A percentile compares a stretch with the other conserved stretches of the same genome.
These are phyloP conservation scores for Geopyxis carbonaria DNA, from an alignment of 495 filamentous ascomycete species.

Conservation along the genomic window DNA sequence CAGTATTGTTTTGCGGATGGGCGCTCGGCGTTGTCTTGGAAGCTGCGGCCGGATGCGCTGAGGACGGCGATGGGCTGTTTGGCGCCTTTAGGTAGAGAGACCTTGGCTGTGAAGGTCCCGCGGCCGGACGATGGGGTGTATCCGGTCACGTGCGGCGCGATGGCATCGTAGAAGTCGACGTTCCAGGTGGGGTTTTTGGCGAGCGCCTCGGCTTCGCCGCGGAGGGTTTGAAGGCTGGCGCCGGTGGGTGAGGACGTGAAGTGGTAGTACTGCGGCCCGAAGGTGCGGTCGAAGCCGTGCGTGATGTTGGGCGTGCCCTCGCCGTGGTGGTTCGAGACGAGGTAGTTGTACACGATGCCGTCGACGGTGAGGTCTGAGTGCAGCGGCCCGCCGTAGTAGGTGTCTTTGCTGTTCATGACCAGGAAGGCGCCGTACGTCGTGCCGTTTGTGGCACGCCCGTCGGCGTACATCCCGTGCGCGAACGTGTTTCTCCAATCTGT, in stretches of 20 bases:
- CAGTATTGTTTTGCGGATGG: constrained; percentile 38
- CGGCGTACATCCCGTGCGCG: constrained; percentile 38
- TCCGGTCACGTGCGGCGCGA: constrained; percentile 36
- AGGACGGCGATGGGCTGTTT: constrained; percentile 35
- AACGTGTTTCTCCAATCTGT: constrained; percentile 34
- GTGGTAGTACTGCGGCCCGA: constrained; percentile 39
- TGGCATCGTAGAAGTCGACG: constrained; percentile 38
- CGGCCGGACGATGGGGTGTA: constrained; percentile 33
- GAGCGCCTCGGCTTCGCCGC: constrained; percentile 32
- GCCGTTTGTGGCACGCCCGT: constrained; percentile 34
- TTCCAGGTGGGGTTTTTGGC: constrained; percentile 35
- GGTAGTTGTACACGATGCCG: constrained; percentile 38
- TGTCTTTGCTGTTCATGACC: constrained; percentile 42
- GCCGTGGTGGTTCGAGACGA: constrained; percentile 40
- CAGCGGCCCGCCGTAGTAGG: constrained; percentile 40
- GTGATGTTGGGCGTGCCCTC: constrained; percentile 42
- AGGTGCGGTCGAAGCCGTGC: constrained; percentile 40
- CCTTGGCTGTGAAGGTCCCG: constrained; percentile 28
- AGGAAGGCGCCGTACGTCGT: constrained; percentile 38
- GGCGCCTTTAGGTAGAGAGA: constrained; percentile 33
- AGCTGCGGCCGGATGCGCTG: constrained; percentile 34
- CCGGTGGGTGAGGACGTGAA: constrained; percentile 34
- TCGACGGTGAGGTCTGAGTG: constrained; percentile 42
- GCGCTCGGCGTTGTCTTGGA: constrained; percentile 40
- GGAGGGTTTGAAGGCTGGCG: constrained; percentile 28